Evolutionary conservation across 148 eudicot genomes (phyloP).

Genomic region (Heliosperma pusillum): DNA sequence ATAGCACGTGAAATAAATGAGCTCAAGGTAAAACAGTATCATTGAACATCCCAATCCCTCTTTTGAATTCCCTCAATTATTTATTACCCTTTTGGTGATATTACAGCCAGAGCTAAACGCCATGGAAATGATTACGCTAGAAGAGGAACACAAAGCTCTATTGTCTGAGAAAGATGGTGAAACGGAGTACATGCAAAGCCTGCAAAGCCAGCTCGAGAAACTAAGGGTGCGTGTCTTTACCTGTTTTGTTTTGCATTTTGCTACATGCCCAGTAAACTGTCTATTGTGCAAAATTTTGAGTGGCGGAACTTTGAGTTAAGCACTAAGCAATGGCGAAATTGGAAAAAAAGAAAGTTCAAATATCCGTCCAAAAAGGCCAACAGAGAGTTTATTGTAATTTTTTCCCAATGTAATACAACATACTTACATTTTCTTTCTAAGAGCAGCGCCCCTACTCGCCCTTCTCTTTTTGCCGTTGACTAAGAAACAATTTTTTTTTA

Average conservation of each 20-base stretch:
- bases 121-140: slow-evolving; percentile 44
- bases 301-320: neutral
- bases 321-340: no score
- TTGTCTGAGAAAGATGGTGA: slow-evolving; percentile 70
- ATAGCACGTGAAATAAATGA: slow-evolving; percentile 41
- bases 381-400: no score
- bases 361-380: neutral
- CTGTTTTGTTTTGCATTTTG: slow-evolving; percentile 8
- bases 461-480: neutral
- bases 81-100: slow-evolving; percentile 3
- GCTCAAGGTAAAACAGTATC: slow-evolving; percentile 43
- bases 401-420: no score
- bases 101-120: slow-evolving; percentile 58
- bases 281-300: neutral
- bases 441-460: no score
- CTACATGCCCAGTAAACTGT: neutral
- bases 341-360: no score
- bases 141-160: slow-evolving; percentile 65
- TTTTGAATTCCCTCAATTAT: neutral
- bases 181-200: slow-evolving; percentile 53
- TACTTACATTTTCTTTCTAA: neutral
- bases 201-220: slow-evolving; percentile 55
- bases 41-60: neutral
- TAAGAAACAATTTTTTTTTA: neutral
- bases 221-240: slow-evolving; percentile 43